Evolutionary conservation across 192 early-diverging fungal species (phyloP).

Genomic region (Coemansia sp.): DNA sequence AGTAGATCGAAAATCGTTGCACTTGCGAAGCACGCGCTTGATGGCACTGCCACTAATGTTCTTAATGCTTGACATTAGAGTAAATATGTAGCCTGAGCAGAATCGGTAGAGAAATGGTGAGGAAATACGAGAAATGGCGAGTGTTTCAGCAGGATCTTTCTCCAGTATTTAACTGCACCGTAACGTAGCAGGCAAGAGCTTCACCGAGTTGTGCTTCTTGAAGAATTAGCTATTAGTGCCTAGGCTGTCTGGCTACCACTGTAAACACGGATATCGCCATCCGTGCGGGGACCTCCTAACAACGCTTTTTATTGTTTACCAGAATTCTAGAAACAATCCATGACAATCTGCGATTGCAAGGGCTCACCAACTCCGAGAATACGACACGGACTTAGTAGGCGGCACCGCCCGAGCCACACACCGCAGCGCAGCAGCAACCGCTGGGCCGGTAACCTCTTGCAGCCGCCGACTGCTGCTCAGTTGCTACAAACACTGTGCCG

Average conservation of each 20-base stretch:
- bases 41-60: slow-evolving; percentile 9
- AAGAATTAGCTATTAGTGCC: too few species aligned
- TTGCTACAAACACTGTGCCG: not conserved
- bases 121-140: not conserved
- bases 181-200: not conserved
- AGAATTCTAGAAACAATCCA: not conserved
- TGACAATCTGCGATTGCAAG: not conserved
- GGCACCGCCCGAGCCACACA: not conserved
- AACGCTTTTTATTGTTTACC: not conserved
- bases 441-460: not conserved
- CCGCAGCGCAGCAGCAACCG: not conserved
- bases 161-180: not conserved
- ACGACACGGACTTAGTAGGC: not conserved
- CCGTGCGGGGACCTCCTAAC: not conserved
- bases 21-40: slow-evolving; percentile 23
- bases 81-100: too few species aligned
- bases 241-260: not conserved
- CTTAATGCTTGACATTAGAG: too few species aligned
- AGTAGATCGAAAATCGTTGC: slow-evolving; percentile 43
- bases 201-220: not conserved
- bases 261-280: not conserved
- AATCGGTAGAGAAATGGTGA: too few species aligned
- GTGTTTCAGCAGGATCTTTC: not conserved
- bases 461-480: not conserved
- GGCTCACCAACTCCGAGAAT: not conserved